Evolutionary conservation across 2,329 filamentous ascomycete species (phyloP).

Genomic region (Botrytis fabae): DNA sequence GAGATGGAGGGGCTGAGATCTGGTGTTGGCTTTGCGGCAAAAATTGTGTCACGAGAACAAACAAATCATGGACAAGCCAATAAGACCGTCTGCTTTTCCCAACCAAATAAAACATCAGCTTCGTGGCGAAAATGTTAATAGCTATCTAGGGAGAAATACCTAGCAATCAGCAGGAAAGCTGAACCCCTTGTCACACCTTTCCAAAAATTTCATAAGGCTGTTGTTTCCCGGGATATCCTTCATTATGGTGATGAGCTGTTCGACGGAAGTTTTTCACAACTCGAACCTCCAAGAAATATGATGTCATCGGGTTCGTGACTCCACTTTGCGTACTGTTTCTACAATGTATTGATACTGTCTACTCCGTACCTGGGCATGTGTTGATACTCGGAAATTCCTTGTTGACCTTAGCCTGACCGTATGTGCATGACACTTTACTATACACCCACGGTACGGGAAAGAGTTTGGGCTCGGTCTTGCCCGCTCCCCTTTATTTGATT

Average conservation of each 20-base stretch:
- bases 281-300: not conserved
- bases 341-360: not conserved
- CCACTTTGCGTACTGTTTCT: not conserved
- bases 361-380: not conserved
- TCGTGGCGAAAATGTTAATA: not conserved
- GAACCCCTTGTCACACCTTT: not conserved
- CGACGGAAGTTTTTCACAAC: not conserved
- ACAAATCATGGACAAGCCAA: not conserved
- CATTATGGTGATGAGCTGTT: slow-evolving; percentile 10
- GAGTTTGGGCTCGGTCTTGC: not conserved
- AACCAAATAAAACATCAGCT: not conserved
- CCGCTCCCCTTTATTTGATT: not conserved
- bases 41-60: slow-evolving; percentile 3
- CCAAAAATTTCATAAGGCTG: not conserved
- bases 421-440: not conserved
- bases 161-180: not conserved
- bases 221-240: slow-evolving; percentile 1
- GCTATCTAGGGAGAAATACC: not conserved
- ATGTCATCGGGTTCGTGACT: not conserved
- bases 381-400: not conserved
- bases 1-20: not conserved
- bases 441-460: not conserved
- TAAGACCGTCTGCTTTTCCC: not conserved
- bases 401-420: not conserved
- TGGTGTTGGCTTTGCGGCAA: not conserved